These are phyloP conservation scores for Melanopsichium pennsylvanicum DNA, from an alignment of 1,284 basidiomycete species.

Conservation along the genomic window DNA sequence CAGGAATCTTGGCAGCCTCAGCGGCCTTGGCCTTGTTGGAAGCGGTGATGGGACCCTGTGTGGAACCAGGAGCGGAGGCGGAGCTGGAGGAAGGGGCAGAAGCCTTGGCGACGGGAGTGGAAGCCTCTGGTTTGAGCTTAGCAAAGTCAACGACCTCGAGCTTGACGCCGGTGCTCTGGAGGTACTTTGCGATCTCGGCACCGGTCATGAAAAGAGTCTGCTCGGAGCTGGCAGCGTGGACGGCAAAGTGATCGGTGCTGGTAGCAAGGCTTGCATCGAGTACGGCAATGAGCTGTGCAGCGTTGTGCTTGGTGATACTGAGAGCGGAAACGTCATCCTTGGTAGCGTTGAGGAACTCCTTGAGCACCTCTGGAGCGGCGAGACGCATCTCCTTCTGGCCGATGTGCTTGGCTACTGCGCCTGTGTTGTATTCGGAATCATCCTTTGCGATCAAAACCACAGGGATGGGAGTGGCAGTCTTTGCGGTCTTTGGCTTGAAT, in stretches of 20 bases:
- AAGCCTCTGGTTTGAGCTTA: conserved; percentile 47
- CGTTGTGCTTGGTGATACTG: conserved; percentile 54
- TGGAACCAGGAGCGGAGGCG: conserved; percentile 34
- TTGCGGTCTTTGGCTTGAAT: conserved; percentile 90
- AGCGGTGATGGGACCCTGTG: conserved; percentile 38
- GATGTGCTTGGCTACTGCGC: conserved; percentile 80
- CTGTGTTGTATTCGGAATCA: conserved; percentile 75
- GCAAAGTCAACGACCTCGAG: conserved; percentile 55
- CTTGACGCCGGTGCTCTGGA: conserved; percentile 57
- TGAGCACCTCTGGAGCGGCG: conserved; percentile 85
- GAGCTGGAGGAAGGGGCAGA: conserved; percentile 30
- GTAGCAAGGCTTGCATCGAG: conserved; percentile 55
- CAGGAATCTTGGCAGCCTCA: conserved; percentile 58
- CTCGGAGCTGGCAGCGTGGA: conserved; percentile 57
- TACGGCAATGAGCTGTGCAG: conserved; percentile 48
- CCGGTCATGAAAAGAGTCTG: conserved; percentile 62
- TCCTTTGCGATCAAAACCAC: conserved; percentile 87
- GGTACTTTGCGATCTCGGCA: conserved; percentile 54
- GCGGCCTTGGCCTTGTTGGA: conserved; percentile 42
- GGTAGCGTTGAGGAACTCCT: conserved; percentile 81
- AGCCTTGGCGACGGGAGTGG: conserved; percentile 38
- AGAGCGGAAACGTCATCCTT: conserved; percentile 75
- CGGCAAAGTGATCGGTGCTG: conserved; percentile 50
- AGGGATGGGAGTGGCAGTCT: conserved; percentile 81
- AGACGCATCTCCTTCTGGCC: conserved; percentile 87